phyloP scores from a whole-genome alignment of 75 land plant species.

The Cupressus sempervirens region DNA sequence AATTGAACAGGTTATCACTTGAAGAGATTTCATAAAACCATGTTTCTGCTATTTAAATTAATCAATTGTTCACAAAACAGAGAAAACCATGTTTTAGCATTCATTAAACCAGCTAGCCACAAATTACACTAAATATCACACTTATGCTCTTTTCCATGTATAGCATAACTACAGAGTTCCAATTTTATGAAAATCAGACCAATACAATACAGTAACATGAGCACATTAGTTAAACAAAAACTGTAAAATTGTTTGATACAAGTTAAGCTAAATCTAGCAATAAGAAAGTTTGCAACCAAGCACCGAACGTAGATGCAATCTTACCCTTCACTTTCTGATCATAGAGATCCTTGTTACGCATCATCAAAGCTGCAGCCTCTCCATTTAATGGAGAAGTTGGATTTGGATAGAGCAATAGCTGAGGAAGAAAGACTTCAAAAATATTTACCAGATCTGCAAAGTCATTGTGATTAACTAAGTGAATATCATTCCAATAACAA shows the following conservation, averaged over 20 bases:
- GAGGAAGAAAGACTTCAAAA: constrained; percentile 79
- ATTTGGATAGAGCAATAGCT: constrained; percentile 57
- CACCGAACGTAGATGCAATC: not conserved
- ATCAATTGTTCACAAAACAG: not conserved
- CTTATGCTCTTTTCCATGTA: not conserved
- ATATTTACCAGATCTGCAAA: constrained; percentile 42
- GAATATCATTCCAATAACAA: not conserved
- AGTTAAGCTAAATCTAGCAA: not conserved
- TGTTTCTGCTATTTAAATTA: not conserved
- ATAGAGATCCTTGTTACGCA: constrained; percentile 28
- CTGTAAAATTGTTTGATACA: not conserved
- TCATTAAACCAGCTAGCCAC: not conserved
- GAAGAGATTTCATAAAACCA: not conserved
- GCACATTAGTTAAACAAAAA: too few species aligned
- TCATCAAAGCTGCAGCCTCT: constrained; percentile 47
- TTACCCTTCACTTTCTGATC: constrained; percentile 44
- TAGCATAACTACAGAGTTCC: not conserved
- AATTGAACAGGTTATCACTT: not conserved
- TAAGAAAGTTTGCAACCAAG: too few species aligned
- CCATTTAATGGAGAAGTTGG: constrained; percentile 49
- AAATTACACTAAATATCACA: not conserved
- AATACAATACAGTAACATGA: not conserved
- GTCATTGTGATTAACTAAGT: not conserved
- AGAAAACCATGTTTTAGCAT: not conserved
- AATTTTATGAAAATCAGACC: not conserved